Conservation (phyloP, 148 eudicot genomes). For the Vaccinium myrtillus region DNA sequence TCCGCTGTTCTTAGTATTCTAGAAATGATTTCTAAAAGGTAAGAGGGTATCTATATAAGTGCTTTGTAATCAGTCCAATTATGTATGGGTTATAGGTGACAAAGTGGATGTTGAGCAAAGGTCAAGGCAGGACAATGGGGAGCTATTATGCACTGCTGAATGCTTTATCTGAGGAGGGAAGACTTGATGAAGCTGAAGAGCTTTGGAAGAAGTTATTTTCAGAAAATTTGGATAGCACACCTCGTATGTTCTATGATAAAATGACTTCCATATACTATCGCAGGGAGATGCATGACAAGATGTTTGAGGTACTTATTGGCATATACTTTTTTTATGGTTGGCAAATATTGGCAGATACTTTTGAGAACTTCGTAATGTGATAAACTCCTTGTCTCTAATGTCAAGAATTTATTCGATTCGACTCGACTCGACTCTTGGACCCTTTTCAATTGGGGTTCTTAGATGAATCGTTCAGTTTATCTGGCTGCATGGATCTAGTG, state of each 20-base stretch:
- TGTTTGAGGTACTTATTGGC: constrained; percentile 67
- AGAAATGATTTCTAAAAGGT: constrained; percentile 3
- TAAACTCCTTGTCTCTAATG: background rate
- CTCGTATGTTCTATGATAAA: constrained; percentile 80
- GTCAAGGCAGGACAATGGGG: constrained; percentile 97
- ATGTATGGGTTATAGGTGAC: constrained; percentile 49
- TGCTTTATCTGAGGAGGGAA: constrained; percentile 83
- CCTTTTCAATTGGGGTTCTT: too few species aligned
- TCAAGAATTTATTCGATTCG: background rate
- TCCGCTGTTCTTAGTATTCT: background rate
- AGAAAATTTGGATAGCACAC: constrained; percentile 80
- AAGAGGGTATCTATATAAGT: background rate
- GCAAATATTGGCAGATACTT: background rate
- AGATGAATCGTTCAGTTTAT: background rate
- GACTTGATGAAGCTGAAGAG: constrained; percentile 92
- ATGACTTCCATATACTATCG: constrained; percentile 68
- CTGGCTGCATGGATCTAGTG: background rate
- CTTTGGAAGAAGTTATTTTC: constrained; percentile 73
- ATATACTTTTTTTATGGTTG: background rate
- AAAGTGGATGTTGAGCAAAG: constrained; percentile 99
- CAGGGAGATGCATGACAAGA: constrained; percentile 74
- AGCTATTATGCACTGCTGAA: constrained; percentile 69
- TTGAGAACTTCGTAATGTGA: constrained; percentile 4
- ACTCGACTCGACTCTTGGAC: background rate
- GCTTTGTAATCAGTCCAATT: background rate